phyloP scores from a whole-genome alignment of 345 rosid species.

The Pistacia atlantica region DNA sequence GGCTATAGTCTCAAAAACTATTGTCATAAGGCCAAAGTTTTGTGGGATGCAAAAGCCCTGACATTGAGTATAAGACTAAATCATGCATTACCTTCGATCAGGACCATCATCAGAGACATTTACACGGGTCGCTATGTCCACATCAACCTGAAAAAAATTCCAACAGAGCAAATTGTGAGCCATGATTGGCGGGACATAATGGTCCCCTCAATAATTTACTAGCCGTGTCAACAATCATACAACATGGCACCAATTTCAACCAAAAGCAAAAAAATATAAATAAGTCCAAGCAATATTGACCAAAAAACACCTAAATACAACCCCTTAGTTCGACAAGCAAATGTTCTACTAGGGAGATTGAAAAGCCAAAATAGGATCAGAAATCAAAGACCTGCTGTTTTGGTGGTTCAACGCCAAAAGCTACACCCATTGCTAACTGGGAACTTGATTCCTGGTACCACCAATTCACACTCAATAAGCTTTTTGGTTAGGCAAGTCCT shows the following conservation, averaged over 20 bases:
- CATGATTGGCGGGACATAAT: constrained; percentile 14
- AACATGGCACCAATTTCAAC: not conserved
- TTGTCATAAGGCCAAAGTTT: constrained; percentile 6
- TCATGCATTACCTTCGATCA: constrained; percentile 67
- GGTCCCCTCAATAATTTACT: constrained; percentile 13
- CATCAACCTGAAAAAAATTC: constrained; percentile 69
- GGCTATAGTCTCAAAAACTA: constrained; percentile 8
- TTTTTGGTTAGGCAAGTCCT: constrained; percentile 8
- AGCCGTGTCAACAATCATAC: not conserved
- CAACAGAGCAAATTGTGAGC: constrained; percentile 17
- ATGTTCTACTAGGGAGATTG: constrained; percentile 2
- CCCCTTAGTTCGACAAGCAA: not conserved
- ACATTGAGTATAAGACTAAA: constrained; percentile 17
- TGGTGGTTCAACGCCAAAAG: constrained; percentile 89
- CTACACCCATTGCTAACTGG: constrained; percentile 92
- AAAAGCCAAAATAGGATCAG: not conserved
- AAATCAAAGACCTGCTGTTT: constrained; percentile 46
- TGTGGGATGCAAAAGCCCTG: constrained; percentile 4
- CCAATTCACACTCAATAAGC: constrained; percentile 25
- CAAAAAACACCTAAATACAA: not conserved
- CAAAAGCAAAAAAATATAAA: not conserved
- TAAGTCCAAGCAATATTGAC: not conserved
- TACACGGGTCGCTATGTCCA: constrained; percentile 90
- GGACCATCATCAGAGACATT: constrained; percentile 67
- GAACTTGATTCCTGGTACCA: constrained; percentile 89